A percentile compares a stretch with the other conserved stretches of the same genome.
Conservation (phyloP, 1,284 basidiomycete species). For the Retiboletus flavoniger region DNA sequence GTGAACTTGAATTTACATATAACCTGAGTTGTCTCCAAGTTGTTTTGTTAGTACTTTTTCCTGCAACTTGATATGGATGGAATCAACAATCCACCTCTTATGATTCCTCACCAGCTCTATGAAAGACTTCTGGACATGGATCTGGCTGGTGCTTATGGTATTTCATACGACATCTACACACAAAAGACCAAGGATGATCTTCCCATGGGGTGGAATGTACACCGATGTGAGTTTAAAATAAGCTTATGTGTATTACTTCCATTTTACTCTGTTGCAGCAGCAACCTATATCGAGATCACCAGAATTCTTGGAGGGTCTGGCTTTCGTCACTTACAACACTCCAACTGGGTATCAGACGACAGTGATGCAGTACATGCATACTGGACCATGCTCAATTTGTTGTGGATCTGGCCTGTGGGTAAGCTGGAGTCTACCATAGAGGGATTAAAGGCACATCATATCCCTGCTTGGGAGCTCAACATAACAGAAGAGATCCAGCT, state of each 20-base stretch:
- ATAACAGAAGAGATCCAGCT: background rate
- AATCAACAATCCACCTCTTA: no score
- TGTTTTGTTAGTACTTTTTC: no score
- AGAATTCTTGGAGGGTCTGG: background rate
- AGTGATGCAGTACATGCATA: background rate
- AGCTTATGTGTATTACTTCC: no score
- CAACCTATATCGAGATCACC: background rate
- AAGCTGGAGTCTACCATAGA: background rate
- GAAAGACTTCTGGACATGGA: background rate
- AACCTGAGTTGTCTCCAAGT: no score
- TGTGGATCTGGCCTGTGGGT: background rate
- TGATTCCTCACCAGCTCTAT: background rate
- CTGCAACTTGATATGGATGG: no score
- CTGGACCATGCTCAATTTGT: background rate
- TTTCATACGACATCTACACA: background rate
- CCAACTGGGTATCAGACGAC: background rate
- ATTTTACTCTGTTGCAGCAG: background rate
- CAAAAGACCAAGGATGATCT: background rate
- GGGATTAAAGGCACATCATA: background rate
- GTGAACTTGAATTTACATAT: no score
- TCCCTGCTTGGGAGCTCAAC: background rate
- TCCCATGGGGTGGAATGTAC: background rate
- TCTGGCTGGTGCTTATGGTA: background rate
- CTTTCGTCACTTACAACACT: background rate
- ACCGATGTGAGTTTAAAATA: background rate